These are phyloP conservation scores for Colletotrichum magnum DNA, from an alignment of 2,329 filamentous ascomycete genomes.

Conservation along the genomic window DNA sequence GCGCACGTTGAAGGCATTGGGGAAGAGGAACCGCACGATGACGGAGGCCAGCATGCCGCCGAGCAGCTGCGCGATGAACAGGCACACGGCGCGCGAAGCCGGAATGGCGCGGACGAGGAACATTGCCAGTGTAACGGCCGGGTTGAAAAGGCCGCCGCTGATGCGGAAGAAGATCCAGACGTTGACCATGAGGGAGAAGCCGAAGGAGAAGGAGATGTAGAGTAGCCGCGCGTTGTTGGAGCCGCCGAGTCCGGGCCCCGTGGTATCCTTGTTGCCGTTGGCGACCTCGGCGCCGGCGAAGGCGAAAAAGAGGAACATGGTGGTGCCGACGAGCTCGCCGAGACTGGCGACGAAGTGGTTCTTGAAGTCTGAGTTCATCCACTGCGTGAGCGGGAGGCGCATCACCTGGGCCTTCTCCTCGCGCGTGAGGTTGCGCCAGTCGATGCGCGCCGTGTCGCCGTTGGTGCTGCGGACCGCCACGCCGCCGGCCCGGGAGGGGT, in stretches of 20 bases:
- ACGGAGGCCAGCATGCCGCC: constrained; percentile 61
- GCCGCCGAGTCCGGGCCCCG: constrained; percentile 58
- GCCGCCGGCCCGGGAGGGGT: constrained; percentile 22
- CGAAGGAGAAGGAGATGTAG: constrained; percentile 59
- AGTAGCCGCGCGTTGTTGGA: constrained; percentile 59
- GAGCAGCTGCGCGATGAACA: constrained; percentile 66
- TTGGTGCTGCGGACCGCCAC: constrained; percentile 31
- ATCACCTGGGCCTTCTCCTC: constrained; percentile 59
- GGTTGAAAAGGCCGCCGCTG: constrained; percentile 55
- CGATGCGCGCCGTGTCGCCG: constrained; percentile 45
- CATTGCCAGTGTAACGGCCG: constrained; percentile 64
- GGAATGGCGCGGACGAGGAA: constrained; percentile 64
- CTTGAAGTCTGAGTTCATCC: constrained; percentile 63
- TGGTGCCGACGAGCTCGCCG: constrained; percentile 58
- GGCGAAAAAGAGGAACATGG: constrained; percentile 60
- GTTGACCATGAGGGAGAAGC: constrained; percentile 60
- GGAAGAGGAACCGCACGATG: constrained; percentile 58
- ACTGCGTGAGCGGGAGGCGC: constrained; percentile 59
- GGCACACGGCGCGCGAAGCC: constrained; percentile 58
- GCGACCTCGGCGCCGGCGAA: constrained; percentile 58
- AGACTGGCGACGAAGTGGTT: constrained; percentile 57
- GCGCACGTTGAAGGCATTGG: constrained; percentile 57
- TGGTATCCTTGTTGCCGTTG: constrained; percentile 58
- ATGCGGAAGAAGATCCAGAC: constrained; percentile 65
- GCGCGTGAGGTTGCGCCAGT: constrained; percentile 55